Percentiles rank a stretch among this genome's conserved stretches.
phyloP scores from a whole-genome alignment of 2,329 filamentous ascomycete species.

The Scedosporium aurantiacum region DNA sequence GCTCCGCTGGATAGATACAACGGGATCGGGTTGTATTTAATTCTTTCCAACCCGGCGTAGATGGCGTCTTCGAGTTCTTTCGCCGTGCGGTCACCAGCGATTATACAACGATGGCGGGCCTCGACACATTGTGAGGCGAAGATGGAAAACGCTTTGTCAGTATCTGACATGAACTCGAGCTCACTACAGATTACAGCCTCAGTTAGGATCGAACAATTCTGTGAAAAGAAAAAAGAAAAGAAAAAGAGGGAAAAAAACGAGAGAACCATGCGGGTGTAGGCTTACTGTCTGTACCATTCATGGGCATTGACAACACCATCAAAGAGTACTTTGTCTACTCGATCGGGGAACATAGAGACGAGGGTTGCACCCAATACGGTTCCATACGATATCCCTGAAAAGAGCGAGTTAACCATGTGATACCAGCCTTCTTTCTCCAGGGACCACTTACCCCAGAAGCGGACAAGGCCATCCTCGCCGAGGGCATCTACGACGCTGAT shows the following conservation, averaged over 20 bases:
- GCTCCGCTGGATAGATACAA: not conserved
- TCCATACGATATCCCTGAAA: slow-evolving; percentile 25
- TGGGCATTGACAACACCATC: slow-evolving; percentile 21
- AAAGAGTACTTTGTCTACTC: slow-evolving; percentile 20
- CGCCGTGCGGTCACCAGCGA: slow-evolving; percentile 13
- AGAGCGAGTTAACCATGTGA: not conserved
- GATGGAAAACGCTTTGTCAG: slow-evolving; percentile 15
- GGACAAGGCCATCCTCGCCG: slow-evolving; percentile 26
- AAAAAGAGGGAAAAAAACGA: not conserved
- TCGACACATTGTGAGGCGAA: slow-evolving; percentile 16
- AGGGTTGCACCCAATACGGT: slow-evolving; percentile 24
- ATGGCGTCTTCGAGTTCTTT: slow-evolving; percentile 14
- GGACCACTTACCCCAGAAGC: slow-evolving; percentile 24
- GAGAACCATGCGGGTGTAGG: not conserved
- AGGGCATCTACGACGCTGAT: slow-evolving; percentile 31
- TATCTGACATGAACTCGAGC: slow-evolving; percentile 14
- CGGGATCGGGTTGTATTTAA: slow-evolving; percentile 15
- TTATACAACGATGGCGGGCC: slow-evolving; percentile 12
- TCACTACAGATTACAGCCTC: slow-evolving; percentile 11
- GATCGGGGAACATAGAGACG: slow-evolving; percentile 28
- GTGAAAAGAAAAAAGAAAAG: not conserved
- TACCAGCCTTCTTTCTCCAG: not conserved
- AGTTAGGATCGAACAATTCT: too few relatives aligned
- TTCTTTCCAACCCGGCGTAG: slow-evolving; percentile 13
- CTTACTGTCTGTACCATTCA: slow-evolving; percentile 19